A percentile compares a stretch with the other conserved stretches of the same genome.
Conservation (phyloP, 306 rosid species). For the Hylodesmum podocarpum region DNA sequence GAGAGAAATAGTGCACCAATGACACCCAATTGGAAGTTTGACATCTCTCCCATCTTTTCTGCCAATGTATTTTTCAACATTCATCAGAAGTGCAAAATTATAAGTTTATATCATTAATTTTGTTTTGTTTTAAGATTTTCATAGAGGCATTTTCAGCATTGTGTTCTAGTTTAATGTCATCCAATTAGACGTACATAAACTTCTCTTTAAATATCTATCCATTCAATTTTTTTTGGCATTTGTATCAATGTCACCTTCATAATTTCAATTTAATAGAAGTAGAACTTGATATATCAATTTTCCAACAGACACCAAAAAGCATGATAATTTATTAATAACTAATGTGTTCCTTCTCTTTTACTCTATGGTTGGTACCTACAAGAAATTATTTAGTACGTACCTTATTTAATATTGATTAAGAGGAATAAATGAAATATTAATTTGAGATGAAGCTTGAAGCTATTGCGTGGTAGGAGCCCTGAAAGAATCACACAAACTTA, state of each 20-base stretch:
- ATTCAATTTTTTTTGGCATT: neutral
- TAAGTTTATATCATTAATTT: neutral
- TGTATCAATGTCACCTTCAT: neutral
- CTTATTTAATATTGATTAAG: slow-evolving; percentile 12
- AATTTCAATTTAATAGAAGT: neutral
- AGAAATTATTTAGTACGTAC: neutral
- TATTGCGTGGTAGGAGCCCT: slow-evolving; percentile 44
- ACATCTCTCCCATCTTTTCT: slow-evolving; percentile 87
- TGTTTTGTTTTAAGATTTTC: neutral
- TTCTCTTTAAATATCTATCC: neutral
- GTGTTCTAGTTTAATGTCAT: neutral
- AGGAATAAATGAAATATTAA: neutral
- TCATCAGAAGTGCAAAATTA: neutral
- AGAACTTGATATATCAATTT: neutral
- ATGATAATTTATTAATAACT: neutral
- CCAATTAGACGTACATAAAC: neutral
- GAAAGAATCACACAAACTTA: slow-evolving; percentile 24
- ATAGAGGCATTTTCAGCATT: neutral
- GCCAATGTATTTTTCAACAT: slow-evolving; percentile 8
- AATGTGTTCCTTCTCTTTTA: neutral
- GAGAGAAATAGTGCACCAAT: slow-evolving; percentile 93
- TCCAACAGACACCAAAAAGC: neutral
- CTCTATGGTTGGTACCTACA: slow-evolving; percentile 12
- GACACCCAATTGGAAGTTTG: slow-evolving; percentile 79
- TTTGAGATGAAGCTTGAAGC: slow-evolving; percentile 18